Evolutionary conservation across 495 filamentous ascomycete species (phyloP).

Genomic region (Podospora australis): DNA sequence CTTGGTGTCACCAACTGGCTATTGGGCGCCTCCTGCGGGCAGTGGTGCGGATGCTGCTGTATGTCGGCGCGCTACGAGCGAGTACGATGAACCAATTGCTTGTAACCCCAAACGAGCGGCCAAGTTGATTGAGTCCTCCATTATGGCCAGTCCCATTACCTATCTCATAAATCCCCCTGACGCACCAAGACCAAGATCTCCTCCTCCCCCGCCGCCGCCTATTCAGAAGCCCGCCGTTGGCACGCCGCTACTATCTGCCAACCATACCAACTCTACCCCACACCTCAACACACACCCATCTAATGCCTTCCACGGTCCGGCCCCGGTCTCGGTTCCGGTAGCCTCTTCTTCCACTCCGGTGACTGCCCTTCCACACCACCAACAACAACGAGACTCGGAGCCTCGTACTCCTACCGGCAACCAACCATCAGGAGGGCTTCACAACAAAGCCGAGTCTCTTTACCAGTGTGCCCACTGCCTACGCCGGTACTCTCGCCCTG

Average conservation of each 20-base stretch:
- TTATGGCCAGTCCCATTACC: constrained; percentile 25
- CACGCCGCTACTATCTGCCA: too few relatives aligned
- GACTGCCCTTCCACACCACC: neutral
- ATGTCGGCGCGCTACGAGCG: neutral
- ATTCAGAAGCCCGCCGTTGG: too few relatives aligned
- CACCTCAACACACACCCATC: too few relatives aligned
- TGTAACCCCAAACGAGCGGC: too few relatives aligned
- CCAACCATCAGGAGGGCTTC: constrained; percentile 7
- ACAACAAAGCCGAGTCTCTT: constrained; percentile 25
- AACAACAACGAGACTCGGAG: neutral
- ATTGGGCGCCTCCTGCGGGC: neutral
- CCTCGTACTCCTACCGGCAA: neutral
- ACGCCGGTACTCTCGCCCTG: constrained; percentile 47
- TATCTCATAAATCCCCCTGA: constrained; percentile 19
- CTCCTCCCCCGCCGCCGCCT: too few relatives aligned
- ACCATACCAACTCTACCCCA: too few relatives aligned
- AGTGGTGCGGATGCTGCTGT: neutral
- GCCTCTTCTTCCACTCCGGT: neutral
- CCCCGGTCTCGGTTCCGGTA: neutral
- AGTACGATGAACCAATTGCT: too few relatives aligned
- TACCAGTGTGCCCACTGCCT: constrained; percentile 53
- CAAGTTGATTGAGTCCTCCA: neutral
- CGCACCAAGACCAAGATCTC: constrained; percentile 7
- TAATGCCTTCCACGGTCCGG: too few relatives aligned
- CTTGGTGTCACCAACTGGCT: neutral